Base-by-base conservation (phyloP, 2,329 filamentous ascomycete species). In the Elsinoe perseae region DNA sequence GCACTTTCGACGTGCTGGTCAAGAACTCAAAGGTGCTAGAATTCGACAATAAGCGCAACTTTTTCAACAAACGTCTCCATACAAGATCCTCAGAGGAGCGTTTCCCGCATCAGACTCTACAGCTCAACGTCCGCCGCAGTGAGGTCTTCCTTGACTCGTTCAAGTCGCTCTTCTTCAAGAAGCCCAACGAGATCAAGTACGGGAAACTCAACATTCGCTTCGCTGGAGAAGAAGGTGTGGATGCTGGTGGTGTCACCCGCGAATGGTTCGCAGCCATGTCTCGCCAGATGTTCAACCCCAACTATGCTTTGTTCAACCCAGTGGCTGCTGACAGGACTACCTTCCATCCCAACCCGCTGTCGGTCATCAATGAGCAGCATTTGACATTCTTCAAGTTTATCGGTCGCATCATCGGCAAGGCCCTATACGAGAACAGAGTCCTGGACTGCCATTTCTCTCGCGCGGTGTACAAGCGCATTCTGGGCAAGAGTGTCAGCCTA, bases 381-480 rank as follows among this genome's bases (percentile, higher is more conserved):
- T 73, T 97, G 58, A 84, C 89, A 77, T 98, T 96, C 80, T 98
- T 98, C 82, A 97, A 97, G 70, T 98, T 98, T 73, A 96, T 98
- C 66, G 93, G 93, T 40, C 88, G 93, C 50, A 90, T 98, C 72
- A 98, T 98, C 64, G 95, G 93, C 65, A 98, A 98, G 73, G 93
- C 93, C 34, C 79, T 98, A 50, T 98, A 97, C 70, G 95, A 98
- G 75, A 89, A 89, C 44, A 87, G 93, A 57, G 84, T 98, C 32
- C 83, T 98, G 27, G 93, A 98, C 71, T 98, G 93, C 72, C 95
- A 97, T 78, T 98, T 98, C 77, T 97, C 92, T 73, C 85, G 93
- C 68, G 95, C 95, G 12, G 92, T 98, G 53, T 98, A 98, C 80
- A 97, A 97, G 77, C 87, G 89, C 63, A 96, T 98, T 61, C 82